Evolutionary conservation across 371 early-diverging fungal genomes (phyloP).

Genomic region (Lichtheimia corymbifera): DNA sequence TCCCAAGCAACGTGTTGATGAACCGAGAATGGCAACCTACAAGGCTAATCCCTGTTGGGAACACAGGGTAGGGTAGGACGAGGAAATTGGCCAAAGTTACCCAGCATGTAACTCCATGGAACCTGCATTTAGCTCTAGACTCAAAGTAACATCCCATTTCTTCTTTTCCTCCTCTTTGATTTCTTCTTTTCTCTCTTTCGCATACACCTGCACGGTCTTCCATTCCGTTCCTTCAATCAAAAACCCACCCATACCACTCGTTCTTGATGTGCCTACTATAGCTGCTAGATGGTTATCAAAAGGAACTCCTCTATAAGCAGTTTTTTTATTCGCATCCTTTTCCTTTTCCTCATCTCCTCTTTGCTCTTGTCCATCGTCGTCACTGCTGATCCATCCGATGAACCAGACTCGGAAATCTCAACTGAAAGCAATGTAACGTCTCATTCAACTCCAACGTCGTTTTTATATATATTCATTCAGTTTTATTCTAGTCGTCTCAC

Average conservation of each 20-base stretch:
- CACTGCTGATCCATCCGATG: conserved; percentile 9
- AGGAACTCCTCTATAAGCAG: conserved; percentile 18
- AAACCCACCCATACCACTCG: conserved; percentile 10
- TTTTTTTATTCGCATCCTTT: conserved; percentile 10
- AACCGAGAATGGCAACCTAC: conserved; percentile 18
- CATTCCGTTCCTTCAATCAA: conserved; percentile 15
- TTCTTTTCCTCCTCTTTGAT: conserved; percentile 8
- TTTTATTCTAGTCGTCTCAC: conserved; percentile 4
- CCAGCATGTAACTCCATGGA: conserved; percentile 8
- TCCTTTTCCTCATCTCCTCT: conserved; percentile 16
- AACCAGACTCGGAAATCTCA: not conserved
- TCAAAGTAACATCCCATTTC: not conserved
- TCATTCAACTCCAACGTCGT: too few relatives aligned
- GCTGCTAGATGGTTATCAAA: conserved; percentile 17
- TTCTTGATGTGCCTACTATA: conserved; percentile 12
- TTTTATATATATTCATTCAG: not conserved
- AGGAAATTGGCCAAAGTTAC: conserved; percentile 16
- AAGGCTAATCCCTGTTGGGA: conserved; percentile 8
- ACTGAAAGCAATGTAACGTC: conserved; percentile 2
- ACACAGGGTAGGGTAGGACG: conserved; percentile 22
- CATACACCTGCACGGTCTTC: not conserved
- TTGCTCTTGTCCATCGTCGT: conserved; percentile 12
- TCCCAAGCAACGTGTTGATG: too few relatives aligned
- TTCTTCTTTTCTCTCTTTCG: conserved; percentile 6
- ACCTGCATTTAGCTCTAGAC: conserved; percentile 7